Evolutionary conservation across 2,329 filamentous ascomycete genomes (phyloP), one percentile per base, ranked within the genome.

Genomic region (Dactylellina drechsleri): DNA sequence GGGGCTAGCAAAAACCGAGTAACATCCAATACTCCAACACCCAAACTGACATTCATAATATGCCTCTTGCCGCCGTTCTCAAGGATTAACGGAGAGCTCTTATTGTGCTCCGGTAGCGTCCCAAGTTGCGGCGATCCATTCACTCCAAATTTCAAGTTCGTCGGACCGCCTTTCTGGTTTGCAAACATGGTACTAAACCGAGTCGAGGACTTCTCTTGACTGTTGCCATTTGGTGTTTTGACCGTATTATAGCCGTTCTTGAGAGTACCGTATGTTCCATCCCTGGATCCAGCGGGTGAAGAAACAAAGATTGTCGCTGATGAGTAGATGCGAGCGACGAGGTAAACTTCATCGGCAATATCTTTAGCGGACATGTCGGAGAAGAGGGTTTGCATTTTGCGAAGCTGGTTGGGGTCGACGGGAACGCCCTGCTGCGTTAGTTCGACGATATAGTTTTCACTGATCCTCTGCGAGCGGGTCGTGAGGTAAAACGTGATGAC

Each of bases 321-420:
- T 2, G 89, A 86, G 57, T 92, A 86, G 6, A 97, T 87, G 79
- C 91, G 92, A 77, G 95, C 90, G 2, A 97, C 89, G 0, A 99
- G 85, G 80, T 91, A 97, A 18, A 98, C 83, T 60, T 92, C 90
- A 2, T 89, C 86, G n/a, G 87, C 87, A 67, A 90, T 84, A 79
- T 97, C 93, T 57, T 89, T 87, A 0, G 91, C 87, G 45, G 89
- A 92, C 16, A 99, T 84, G 79, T 98, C 93, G 1, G 92, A 90
- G 78, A 98, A 97, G 1, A 99, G 85, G 0, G 93, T 96, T 80
- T 91, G 92, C 80, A 93, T 87, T 80, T 90, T 90, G 20, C 87
- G 86, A 77, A 88, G 87, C 61, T 89, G 87, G 8, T 87, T 83
- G 57, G 92, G 83, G 73, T 87, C 87, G 12, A 88, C 86, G 76